Conservation (phyloP, 2,329 filamentous ascomycete species). For the Cercospora berteroae region DNA sequence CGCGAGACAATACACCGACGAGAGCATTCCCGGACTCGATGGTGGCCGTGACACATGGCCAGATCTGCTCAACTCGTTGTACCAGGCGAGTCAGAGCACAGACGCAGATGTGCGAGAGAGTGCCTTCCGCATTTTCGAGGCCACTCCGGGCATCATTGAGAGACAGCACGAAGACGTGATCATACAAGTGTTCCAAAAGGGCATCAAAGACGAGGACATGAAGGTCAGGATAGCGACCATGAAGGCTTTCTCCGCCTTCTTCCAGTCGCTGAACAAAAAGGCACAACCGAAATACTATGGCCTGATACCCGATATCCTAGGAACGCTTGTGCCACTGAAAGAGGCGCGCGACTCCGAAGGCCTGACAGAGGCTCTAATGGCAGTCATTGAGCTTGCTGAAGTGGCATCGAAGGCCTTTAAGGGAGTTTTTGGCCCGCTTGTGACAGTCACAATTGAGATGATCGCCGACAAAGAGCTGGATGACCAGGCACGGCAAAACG, state of each 20-base stretch:
- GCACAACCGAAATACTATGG: conserved; percentile 82
- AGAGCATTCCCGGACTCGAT: conserved; percentile 40
- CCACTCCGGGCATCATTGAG: conserved; percentile 92
- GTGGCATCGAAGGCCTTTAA: conserved; percentile 98
- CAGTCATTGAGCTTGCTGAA: conserved; percentile 91
- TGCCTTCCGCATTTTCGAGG: conserved; percentile 91
- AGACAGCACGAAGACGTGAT: conserved; percentile 93
- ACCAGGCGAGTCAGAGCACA: conserved; percentile 82
- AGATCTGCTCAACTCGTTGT: conserved; percentile 80
- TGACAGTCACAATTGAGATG: conserved; percentile 88
- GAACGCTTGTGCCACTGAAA: conserved; percentile 91
- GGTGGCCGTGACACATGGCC: conserved; percentile 66
- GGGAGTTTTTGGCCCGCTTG: conserved; percentile 84
- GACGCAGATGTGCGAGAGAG: conserved; percentile 84
- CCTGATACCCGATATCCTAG: conserved; percentile 86
- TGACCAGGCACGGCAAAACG: conserved; percentile 88
- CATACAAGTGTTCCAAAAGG: conserved; percentile 79
- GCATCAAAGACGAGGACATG: conserved; percentile 85
- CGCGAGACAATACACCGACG: conserved; percentile 90
- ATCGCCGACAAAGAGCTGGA: conserved; percentile 94
- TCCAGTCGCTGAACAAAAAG: conserved; percentile 86
- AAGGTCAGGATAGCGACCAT: conserved; percentile 89
- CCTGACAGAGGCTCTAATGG: conserved; percentile 82
- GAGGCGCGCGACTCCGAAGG: conserved; percentile 87
- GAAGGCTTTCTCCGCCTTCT: conserved; percentile 96